Evolutionary conservation across 2,329 filamentous ascomycete species (phyloP).

Genomic region (Hypoxylon sp.): DNA sequence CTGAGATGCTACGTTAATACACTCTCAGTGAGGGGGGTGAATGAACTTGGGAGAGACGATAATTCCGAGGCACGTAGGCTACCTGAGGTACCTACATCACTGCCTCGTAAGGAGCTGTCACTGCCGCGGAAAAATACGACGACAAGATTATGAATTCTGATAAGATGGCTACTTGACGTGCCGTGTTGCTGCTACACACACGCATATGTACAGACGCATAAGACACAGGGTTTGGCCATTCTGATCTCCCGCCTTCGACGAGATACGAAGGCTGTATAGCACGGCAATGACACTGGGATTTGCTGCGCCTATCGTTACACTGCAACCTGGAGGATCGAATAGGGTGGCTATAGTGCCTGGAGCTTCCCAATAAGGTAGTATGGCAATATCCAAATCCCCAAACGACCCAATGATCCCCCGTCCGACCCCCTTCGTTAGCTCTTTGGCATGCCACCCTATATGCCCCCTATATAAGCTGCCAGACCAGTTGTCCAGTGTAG

Average conservation of each 20-base stretch:
- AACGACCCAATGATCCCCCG: slow-evolving; percentile 1
- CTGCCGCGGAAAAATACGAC: not conserved
- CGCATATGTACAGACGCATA: too few relatives aligned
- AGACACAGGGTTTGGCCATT: slow-evolving; percentile 13
- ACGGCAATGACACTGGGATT: not conserved
- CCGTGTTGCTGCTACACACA: slow-evolving; percentile 4
- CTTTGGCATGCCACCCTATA: slow-evolving; percentile 5
- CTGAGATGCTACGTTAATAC: slow-evolving; percentile 11
- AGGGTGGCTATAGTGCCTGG: not conserved
- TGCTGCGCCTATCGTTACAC: not conserved
- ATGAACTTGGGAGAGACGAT: not conserved
- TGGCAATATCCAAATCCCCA: slow-evolving; percentile 18
- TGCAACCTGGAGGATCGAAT: slow-evolving; percentile 5
- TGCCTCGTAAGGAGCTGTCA: not conserved
- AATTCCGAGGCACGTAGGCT: too few relatives aligned
- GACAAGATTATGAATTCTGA: slow-evolving; percentile 16
- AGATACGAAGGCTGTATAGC: slow-evolving; percentile 8
- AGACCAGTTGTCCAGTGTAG: slow-evolving; percentile 13
- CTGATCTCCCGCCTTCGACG: slow-evolving; percentile 1
- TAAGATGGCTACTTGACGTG: not conserved
- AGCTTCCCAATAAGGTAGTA: slow-evolving; percentile 10
- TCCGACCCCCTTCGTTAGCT: not conserved
- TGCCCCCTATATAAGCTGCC: not conserved
- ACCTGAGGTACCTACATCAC: too few relatives aligned
- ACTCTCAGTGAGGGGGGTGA: slow-evolving; percentile 4